Base-by-base conservation (phyloP, 768 basidiomycete genomes). In the Cystofilobasidium capitatum region DNA sequence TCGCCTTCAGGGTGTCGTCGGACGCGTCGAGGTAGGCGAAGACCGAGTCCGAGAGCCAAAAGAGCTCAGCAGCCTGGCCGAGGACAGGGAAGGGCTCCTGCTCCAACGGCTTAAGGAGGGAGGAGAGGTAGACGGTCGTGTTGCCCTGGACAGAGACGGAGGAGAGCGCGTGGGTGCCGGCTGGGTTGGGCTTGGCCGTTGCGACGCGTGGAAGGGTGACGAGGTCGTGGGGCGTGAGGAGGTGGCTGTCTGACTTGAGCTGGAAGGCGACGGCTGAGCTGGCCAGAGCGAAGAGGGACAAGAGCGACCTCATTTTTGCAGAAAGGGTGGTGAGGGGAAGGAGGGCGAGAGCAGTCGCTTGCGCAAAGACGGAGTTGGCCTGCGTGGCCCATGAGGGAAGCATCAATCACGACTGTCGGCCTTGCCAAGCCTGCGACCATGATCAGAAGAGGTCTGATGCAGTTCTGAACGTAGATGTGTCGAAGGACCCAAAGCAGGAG, bases 41-140 rank as follows among this genome's bases (percentile, higher is more conserved):
- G 24, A 67, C 71, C 14, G 9, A 16, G 26, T 71, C 65, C 44
- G 73, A 71, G 33, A 76, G 70, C 72, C 73, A 76, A 16, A 65
- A 63, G 29, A 61, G 37, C 14, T 73, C 70, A 16, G 51, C 7
- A 9, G 42, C n/a, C 16, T 35, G 35, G 12, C 22, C 17, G 0
- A 16, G 24, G 16, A 66, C 33, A 26, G 65, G 31, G 47, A 60
- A 49, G 7, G 55, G 65, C 14, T 36, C 58, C 12, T 29, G 35
- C 6, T 31, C 17, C 22, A 64, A 64, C 36, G 72, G 70, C 26
- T 63, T 29, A 6, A 29, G 5, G 31, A 73, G 66, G 44, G 55
- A 29, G 35, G 65, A 45, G 24, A 66, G 57, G 58, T 60, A 66
- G 35, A 66, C 44, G 35, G 58, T 66, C 16, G 58, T 49, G 24